Conservation (phyloP, 768 basidiomycete genomes). For the Kwoniella heveanensis region DNA sequence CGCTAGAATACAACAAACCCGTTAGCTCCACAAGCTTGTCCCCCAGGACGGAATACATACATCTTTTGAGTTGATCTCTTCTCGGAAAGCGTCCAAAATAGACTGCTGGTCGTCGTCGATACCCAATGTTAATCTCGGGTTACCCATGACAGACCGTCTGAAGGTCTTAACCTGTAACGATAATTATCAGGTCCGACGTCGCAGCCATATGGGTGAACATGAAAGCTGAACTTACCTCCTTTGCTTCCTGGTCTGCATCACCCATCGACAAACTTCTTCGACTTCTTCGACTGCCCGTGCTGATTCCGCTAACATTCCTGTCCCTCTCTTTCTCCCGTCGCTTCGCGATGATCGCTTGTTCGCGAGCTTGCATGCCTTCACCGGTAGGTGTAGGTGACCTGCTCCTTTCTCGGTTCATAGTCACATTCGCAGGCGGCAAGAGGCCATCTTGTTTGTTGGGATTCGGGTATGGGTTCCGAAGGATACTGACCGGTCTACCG, state of each 20-base stretch:
- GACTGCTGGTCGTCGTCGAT: conserved; percentile 45
- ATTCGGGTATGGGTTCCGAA: conserved; percentile 28
- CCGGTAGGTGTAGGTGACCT: conserved; percentile 17
- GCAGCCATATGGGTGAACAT: not conserved
- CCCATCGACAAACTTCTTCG: conserved; percentile 50
- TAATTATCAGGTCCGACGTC: conserved; percentile 6
- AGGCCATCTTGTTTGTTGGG: conserved; percentile 19
- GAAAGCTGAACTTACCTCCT: conserved; percentile 22
- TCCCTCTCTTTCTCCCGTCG: conserved; percentile 30
- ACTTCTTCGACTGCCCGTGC: conserved; percentile 25
- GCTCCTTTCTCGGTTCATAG: not conserved
- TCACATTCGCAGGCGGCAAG: conserved; percentile 6
- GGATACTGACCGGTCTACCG: conserved; percentile 31
- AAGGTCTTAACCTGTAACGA: conserved; percentile 21
- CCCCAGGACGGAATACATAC: conserved; percentile 28
- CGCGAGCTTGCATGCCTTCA: conserved; percentile 38
- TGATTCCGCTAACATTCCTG: conserved; percentile 19
- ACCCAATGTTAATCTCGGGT: conserved; percentile 42
- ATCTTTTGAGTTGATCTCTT: conserved; percentile 47
- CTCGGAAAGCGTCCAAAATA: conserved; percentile 49
- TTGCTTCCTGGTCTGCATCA: conserved; percentile 39
- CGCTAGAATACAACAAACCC: conserved; percentile 51
- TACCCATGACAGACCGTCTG: conserved; percentile 21
- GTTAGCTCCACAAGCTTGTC: not conserved
- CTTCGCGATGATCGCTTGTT: conserved; percentile 37